phyloP scores from a whole-genome alignment of 1,284 basidiomycete species.

The Ustilago vetiveriae region DNA sequence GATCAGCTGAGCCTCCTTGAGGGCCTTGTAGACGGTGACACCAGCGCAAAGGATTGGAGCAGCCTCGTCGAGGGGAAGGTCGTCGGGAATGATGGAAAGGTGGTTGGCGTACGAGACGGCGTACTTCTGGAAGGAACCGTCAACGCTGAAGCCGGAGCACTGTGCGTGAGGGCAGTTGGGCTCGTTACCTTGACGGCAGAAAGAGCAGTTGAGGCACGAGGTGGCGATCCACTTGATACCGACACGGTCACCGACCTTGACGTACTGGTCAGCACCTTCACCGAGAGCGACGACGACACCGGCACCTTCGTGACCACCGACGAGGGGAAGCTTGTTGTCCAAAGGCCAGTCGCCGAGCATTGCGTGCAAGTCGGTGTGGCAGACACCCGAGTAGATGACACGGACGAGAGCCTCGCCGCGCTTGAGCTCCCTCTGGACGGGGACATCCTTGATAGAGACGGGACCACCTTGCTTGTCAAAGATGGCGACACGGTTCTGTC shows the following conservation, averaged over 20 bases:
- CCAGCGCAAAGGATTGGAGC: conserved; percentile 83
- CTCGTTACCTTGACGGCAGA: conserved; percentile 77
- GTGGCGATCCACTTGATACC: conserved; percentile 78
- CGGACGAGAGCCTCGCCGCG: conserved; percentile 84
- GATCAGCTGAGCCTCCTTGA: conserved; percentile 75
- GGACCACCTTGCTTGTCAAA: conserved; percentile 56
- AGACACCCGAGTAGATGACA: conserved; percentile 69
- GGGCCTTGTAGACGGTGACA: conserved; percentile 82
- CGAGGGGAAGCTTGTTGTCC: conserved; percentile 75
- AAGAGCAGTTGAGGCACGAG: conserved; percentile 77
- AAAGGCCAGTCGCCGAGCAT: conserved; percentile 65
- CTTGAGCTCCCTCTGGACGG: conserved; percentile 76
- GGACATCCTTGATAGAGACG: conserved; percentile 38
- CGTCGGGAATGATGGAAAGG: conserved; percentile 71
- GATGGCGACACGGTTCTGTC: conserved; percentile 50
- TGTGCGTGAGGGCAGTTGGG: conserved; percentile 68
- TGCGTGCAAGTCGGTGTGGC: conserved; percentile 58
- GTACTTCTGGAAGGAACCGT: conserved; percentile 82
- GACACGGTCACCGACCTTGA: conserved; percentile 79
- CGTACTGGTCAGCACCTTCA: conserved; percentile 73
- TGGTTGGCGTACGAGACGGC: conserved; percentile 75
- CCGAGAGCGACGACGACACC: conserved; percentile 80
- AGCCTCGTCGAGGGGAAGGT: conserved; percentile 75
- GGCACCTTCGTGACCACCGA: conserved; percentile 83
- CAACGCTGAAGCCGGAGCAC: conserved; percentile 72